Evolutionary conservation across 164 flowering plant genomes (phyloP).

Genomic region (Malania oleifera): DNA sequence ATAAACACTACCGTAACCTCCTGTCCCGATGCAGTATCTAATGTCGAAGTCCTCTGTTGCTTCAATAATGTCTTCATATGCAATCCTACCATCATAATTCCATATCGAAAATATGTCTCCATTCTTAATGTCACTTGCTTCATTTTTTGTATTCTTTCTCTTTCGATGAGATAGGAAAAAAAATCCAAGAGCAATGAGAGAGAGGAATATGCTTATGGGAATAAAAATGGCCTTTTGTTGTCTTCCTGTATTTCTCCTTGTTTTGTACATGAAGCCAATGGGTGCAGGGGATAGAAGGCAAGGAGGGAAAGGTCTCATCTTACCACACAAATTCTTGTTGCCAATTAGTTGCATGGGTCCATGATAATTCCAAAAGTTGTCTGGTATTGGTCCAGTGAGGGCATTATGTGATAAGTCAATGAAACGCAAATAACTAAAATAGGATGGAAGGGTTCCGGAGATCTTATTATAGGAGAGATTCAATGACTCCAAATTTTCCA

Average conservation of each 20-base stretch:
- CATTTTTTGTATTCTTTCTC: background rate
- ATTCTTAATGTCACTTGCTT: background rate
- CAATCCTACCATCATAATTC: background rate
- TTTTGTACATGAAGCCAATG: background rate
- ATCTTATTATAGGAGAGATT: conserved; percentile 3
- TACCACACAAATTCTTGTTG: background rate
- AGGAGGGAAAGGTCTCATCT: background rate
- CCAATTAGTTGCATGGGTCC: background rate
- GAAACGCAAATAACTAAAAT: background rate
- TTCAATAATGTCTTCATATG: background rate
- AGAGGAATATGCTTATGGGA: background rate
- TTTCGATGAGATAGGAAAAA: background rate
- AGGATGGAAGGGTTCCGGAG: conserved; percentile 1
- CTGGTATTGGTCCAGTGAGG: background rate
- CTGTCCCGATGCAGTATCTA: background rate
- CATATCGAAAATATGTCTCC: background rate
- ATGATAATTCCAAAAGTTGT: background rate
- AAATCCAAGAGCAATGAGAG: background rate
- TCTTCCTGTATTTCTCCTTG: too few relatives aligned
- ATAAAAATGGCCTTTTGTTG: background rate
- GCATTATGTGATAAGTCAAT: background rate
- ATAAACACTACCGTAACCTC: conserved; percentile 8
- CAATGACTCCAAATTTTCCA: background rate
- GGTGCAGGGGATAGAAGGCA: background rate
- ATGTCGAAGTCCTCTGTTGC: background rate